Conservation (phyloP, 805 yeast genomes). For the Yamadazyma endophytica region DNA sequence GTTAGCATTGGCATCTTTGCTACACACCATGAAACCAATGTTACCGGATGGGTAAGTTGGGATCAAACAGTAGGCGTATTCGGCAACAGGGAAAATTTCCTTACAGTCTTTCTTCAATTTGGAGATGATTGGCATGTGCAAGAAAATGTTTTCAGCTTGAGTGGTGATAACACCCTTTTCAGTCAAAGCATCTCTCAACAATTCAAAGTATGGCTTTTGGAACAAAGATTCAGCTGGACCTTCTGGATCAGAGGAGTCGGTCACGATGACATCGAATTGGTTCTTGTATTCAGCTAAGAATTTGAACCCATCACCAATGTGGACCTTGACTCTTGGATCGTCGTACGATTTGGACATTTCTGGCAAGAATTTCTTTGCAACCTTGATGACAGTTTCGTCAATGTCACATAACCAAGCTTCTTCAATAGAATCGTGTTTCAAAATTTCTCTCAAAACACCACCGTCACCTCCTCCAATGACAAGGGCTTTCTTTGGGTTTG, state of each 20-base stretch:
- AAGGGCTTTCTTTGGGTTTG: slow-evolving; percentile 87
- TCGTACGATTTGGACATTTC: slow-evolving; percentile 77
- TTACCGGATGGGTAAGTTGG: slow-evolving; percentile 98
- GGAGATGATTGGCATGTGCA: slow-evolving; percentile 80
- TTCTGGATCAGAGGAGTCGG: slow-evolving; percentile 97
- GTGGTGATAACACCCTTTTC: slow-evolving; percentile 89
- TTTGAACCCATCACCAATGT: slow-evolving; percentile 97
- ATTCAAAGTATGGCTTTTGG: slow-evolving; percentile 86
- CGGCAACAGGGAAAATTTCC: slow-evolving; percentile 86
- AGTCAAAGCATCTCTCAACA: slow-evolving; percentile 82
- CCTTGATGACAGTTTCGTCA: slow-evolving; percentile 87
- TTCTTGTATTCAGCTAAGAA: slow-evolving; percentile 79
- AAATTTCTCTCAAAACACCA: slow-evolving; percentile 92
- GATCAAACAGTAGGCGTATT: slow-evolving; percentile 85
- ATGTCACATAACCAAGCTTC: slow-evolving; percentile 91
- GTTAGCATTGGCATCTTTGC: slow-evolving; percentile 63
- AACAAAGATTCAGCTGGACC: slow-evolving; percentile 95
- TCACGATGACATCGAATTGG: slow-evolving; percentile 90
- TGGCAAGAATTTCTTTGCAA: slow-evolving; percentile 84
- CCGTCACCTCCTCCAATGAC: slow-evolving; percentile 99
- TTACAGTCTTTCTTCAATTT: slow-evolving; percentile 78
- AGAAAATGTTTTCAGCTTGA: slow-evolving; percentile 95
- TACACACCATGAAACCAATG: slow-evolving; percentile 96
- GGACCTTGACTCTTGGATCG: slow-evolving; percentile 87
- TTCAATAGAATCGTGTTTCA: slow-evolving; percentile 83